phyloP scores from a whole-genome alignment of 352 stramenopile genomes.

The Phytophthora palmivora region DNA sequence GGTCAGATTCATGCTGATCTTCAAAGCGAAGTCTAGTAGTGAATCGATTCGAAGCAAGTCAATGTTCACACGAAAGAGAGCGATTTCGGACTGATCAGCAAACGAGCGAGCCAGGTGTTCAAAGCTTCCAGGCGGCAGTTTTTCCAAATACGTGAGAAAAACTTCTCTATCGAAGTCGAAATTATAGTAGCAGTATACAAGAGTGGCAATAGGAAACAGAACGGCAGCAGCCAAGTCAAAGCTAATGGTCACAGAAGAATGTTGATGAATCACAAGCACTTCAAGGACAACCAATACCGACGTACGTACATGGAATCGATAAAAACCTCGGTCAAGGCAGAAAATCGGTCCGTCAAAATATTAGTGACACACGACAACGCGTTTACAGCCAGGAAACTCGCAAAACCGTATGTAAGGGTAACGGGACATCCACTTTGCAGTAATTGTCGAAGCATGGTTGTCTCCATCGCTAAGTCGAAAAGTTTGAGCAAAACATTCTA shows the following conservation, averaged over 20 bases:
- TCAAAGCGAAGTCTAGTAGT: slow-evolving; percentile 30
- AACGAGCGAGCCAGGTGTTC: slow-evolving; percentile 39
- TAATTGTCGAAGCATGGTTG: slow-evolving; percentile 26
- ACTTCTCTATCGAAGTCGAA: slow-evolving; percentile 44
- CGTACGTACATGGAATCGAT: slow-evolving; percentile 39
- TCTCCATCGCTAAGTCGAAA: slow-evolving; percentile 39
- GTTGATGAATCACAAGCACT: neutral
- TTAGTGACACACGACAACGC: slow-evolving; percentile 30
- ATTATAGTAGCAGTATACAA: slow-evolving; percentile 38
- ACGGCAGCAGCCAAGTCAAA: slow-evolving; percentile 31
- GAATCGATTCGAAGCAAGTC: slow-evolving; percentile 39
- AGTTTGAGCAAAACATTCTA: slow-evolving; percentile 49
- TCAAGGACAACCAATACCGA: neutral
- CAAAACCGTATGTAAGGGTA: slow-evolving; percentile 30
- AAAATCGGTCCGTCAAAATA: slow-evolving; percentile 25
- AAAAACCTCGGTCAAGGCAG: slow-evolving; percentile 39
- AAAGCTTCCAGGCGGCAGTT: slow-evolving; percentile 28
- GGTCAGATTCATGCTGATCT: slow-evolving; percentile 34
- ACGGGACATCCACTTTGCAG: slow-evolving; percentile 35
- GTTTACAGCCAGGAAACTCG: slow-evolving; percentile 31
- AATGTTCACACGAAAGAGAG: slow-evolving; percentile 38
- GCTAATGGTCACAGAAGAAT: neutral
- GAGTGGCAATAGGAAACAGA: slow-evolving; percentile 32
- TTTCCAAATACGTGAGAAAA: slow-evolving; percentile 31
- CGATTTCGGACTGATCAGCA: slow-evolving; percentile 40